Evolutionary conservation across 495 filamentous ascomycete species (phyloP), one percentile per base, ranked within the genome.

Genomic region (Tetracladium marchalianum): DNA sequence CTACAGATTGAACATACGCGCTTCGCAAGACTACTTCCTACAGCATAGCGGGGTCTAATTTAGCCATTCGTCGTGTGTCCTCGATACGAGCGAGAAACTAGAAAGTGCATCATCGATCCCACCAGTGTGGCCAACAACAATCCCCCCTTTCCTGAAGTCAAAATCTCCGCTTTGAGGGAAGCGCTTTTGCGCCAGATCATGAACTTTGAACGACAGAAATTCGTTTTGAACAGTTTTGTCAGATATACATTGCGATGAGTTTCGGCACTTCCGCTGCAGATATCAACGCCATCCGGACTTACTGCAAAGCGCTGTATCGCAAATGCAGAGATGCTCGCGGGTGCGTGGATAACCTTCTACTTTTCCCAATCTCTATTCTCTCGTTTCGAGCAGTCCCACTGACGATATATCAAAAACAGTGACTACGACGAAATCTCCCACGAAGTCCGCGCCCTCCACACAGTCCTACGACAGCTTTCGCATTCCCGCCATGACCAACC

Each of bases 361-460:
- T 27, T 27, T 27, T 27, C 22, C 3, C 22, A 27, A 3, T 27
- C 22, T 27, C 3, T 27, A 11, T 16, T 6, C 24, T 43, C 18
- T 13, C 19, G 5, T 5, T 8, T 9, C 9, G 10, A 8, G 18
- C 6, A 11, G 15, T 8, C 9, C 24, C 24, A 43, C 24, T n/a
- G 18, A 31, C 10, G 5, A 27, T n/a, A n/a, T 6, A 18, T 15
- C 19, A 16, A 35, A n/a, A 51, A 1, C 31, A 22, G 22, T 27
- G 52, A 55, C 11, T 60, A 65, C 38, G 48, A 55, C 50, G 62
- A 65, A 43, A 57, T 63, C 10, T 57, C 46, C 16, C 47, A 42
- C 13, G 60, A 62, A 31, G 61, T 77, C 39, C 64, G 63, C 50
- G 57, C 55, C 48, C 55, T 80, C 15, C 63, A 72, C 41, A 66